These are phyloP conservation scores for Schwanniomyces sp. DNA, from an alignment of 805 yeast genomes.

Conservation along the genomic window DNA sequence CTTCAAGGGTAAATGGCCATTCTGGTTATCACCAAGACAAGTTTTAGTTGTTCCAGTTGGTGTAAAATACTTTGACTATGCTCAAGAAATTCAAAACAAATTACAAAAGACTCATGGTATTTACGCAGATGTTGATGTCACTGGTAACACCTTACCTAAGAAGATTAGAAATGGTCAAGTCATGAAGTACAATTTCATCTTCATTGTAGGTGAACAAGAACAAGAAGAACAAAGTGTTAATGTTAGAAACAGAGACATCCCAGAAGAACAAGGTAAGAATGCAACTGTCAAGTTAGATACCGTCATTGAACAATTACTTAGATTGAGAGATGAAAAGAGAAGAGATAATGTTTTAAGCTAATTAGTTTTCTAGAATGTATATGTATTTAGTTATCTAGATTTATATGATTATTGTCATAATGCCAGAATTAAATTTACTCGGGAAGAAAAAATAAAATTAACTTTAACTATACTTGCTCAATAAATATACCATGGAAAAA, in stretches of 20 bases:
- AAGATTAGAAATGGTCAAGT: conserved; percentile 97
- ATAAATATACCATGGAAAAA: background rate
- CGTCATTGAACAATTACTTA: conserved; percentile 67
- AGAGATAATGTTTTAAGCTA: conserved; percentile 50
- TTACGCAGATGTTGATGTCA: conserved; percentile 88
- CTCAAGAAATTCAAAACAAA: conserved; percentile 71
- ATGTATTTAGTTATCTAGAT: background rate
- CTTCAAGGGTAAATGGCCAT: conserved; percentile 99
- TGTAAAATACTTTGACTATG: conserved; percentile 88
- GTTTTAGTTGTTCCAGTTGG: conserved; percentile 96
- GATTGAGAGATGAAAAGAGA: conserved; percentile 74
- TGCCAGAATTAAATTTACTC: background rate
- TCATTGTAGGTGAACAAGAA: conserved; percentile 97
- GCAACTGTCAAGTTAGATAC: conserved; percentile 73
- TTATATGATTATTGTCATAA: background rate
- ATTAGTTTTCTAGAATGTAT: background rate
- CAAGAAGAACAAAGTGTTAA: conserved; percentile 77
- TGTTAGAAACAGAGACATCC: conserved; percentile 94
- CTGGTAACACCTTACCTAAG: conserved; percentile 97
- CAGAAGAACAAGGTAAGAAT: conserved; percentile 89
- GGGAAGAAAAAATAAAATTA: background rate
- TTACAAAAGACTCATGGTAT: conserved; percentile 69
- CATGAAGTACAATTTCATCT: conserved; percentile 91
- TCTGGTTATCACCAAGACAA: conserved; percentile 99
- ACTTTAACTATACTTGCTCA: no score